A percentile compares a stretch with the other conserved stretches of the same genome.
These are phyloP conservation scores for Elymus sibiricus DNA, from an alignment of 176 grass and related monocot genomes.

Conservation along the genomic window DNA sequence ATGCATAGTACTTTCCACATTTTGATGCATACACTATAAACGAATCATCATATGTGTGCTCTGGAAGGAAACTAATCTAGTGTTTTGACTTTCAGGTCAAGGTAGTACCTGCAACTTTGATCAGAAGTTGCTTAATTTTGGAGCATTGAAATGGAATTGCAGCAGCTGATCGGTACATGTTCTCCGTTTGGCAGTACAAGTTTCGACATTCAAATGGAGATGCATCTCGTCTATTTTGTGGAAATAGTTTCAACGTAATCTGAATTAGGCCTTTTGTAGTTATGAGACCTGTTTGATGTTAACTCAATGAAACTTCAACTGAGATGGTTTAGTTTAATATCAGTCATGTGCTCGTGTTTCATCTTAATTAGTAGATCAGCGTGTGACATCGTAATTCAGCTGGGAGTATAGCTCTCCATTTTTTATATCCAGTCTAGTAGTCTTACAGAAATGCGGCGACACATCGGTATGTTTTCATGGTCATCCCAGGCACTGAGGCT, in stretches of 20 bases:
- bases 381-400: background rate
- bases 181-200: background rate
- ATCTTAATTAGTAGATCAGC: background rate
- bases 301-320: background rate
- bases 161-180: background rate
- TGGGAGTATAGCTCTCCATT: background rate
- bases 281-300: background rate
- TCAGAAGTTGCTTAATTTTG: background rate
- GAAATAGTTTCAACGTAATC: background rate
- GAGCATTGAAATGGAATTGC: background rate
- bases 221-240: no score
- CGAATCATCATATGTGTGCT: background rate
- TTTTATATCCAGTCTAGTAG: background rate
- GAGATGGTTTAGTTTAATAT: background rate
- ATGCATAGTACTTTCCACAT: background rate
- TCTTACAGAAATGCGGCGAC: no score
- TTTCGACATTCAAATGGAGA: no score
- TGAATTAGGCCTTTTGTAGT: background rate
- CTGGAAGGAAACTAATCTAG: background rate
- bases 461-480: no score
- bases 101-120: background rate
- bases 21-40: background rate
- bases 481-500: no score
- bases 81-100: slow-evolving; percentile 1
- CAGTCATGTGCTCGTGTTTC: background rate